Percentiles rank a stretch among this genome's conserved stretches.
Conservation (phyloP, 805 yeast species). For the Torulaspora microellipsoides region DNA sequence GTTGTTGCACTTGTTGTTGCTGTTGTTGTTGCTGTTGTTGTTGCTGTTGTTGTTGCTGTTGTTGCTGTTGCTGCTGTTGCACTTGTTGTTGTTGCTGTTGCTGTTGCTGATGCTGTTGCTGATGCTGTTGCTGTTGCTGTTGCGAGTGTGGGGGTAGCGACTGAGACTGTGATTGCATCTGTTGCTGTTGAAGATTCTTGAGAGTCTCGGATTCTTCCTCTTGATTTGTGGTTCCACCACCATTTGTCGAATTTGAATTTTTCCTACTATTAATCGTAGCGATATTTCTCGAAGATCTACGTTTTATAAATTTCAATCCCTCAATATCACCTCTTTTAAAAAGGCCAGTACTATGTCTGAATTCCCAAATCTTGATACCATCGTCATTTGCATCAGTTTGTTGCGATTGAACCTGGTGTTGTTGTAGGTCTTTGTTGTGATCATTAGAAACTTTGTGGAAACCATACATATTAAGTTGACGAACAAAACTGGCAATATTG, state of each 20-base stretch:
- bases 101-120: not conserved
- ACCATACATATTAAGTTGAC: constrained; percentile 80
- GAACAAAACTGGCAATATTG: constrained; percentile 71
- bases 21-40: constrained; percentile 10
- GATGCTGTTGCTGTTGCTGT: constrained; percentile 7
- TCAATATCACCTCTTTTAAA: constrained; percentile 81
- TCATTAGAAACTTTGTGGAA: constrained; percentile 57
- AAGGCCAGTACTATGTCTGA: constrained; percentile 72
- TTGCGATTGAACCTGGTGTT: constrained; percentile 2
- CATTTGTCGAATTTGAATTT: constrained; percentile 6
- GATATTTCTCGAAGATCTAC: constrained; percentile 51
- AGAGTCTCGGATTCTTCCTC: not conserved
- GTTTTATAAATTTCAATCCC: constrained; percentile 66
- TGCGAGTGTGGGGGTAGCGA: constrained; percentile 12
- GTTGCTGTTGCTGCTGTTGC: constrained; percentile 40
- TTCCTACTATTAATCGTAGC: constrained; percentile 19
- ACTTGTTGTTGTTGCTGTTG: constrained; percentile 33
- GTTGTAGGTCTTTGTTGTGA: constrained; percentile 11
- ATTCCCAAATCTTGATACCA: constrained; percentile 63
- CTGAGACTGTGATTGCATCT: constrained; percentile 12
- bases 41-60: constrained; percentile 10
- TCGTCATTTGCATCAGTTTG: constrained; percentile 3
- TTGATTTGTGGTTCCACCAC: not conserved
- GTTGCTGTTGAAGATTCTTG: constrained; percentile 6
- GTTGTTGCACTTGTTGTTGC: constrained; percentile 11